Percentiles rank a stretch among this genome's conserved stretches.
Evolutionary conservation across 2,329 filamentous ascomycete species (phyloP).

Genomic region (Biscogniauxia sp.): DNA sequence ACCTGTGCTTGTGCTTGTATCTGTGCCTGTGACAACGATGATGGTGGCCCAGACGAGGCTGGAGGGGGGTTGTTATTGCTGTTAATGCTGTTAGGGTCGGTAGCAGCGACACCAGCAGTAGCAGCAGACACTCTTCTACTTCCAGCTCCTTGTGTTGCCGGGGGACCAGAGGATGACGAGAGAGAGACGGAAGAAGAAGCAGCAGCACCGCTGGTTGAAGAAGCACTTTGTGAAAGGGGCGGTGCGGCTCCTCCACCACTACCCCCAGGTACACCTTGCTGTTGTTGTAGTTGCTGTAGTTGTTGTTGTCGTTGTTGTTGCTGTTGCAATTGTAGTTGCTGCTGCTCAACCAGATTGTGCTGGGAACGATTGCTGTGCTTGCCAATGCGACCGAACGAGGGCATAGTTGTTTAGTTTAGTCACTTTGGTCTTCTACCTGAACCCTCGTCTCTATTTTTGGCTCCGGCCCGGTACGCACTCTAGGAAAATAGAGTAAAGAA

Average conservation of each 20-base stretch:
- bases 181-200: constrained; percentile 13
- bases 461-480: not conserved
- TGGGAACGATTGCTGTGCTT: constrained; percentile 48
- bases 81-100: constrained; percentile 22
- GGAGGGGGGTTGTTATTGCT: constrained; percentile 38
- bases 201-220: constrained; percentile 1
- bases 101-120: constrained; percentile 18
- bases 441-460: not conserved
- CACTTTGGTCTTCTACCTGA: not conserved
- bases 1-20: not conserved
- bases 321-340: constrained; percentile 26
- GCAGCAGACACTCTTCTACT: constrained; percentile 25
- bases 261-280: constrained; percentile 33
- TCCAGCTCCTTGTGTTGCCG: constrained; percentile 21
- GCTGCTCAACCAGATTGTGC: constrained; percentile 49
- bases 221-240: constrained; percentile 25
- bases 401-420: constrained; percentile 42
- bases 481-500: not conserved
- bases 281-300: constrained; percentile 15
- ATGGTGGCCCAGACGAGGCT: constrained; percentile 41
- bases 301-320: constrained; percentile 18
- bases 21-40: not conserved
- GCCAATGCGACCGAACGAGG: constrained; percentile 52
- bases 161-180: constrained; percentile 11
- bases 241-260: constrained; percentile 28